These are phyloP conservation scores for Astrothelium subdiscretum DNA, from an alignment of 495 filamentous ascomycete genomes.

Conservation along the genomic window DNA sequence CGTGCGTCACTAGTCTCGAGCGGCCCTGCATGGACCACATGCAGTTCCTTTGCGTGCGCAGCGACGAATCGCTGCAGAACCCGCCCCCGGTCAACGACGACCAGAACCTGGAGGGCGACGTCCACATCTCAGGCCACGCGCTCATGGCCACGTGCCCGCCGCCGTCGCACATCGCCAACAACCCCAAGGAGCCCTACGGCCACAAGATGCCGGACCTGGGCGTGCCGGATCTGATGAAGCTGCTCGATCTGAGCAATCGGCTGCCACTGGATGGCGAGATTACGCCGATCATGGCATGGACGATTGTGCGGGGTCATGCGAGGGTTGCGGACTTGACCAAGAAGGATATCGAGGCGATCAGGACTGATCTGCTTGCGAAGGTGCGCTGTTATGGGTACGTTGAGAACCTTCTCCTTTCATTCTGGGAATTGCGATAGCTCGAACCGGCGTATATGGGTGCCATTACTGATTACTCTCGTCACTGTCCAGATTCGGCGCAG, in stretches of 20 bases:
- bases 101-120: slow-evolving; percentile 27
- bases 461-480: slow-evolving; percentile 2
- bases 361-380: slow-evolving; percentile 62
- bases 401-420: slow-evolving; percentile 7
- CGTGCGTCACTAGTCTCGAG: slow-evolving; percentile 56
- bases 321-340: slow-evolving; percentile 49
- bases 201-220: slow-evolving; percentile 58
- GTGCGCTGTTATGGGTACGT: slow-evolving; percentile 90
- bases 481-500: slow-evolving; percentile 57
- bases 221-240: slow-evolving; percentile 60
- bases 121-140: slow-evolving; percentile 59
- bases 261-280: slow-evolving; percentile 85
- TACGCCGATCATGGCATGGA: slow-evolving; percentile 94
- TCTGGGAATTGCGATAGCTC: background rate
- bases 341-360: slow-evolving; percentile 62
- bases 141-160: slow-evolving; percentile 85
- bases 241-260: slow-evolving; percentile 73
- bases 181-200: slow-evolving; percentile 30
- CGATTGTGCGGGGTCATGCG: slow-evolving; percentile 62
- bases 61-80: slow-evolving; percentile 39
- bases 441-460: background rate
- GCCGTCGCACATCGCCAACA: slow-evolving; percentile 31
- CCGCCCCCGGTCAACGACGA: slow-evolving; percentile 23
- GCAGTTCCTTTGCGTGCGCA: slow-evolving; percentile 56
- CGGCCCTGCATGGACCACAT: slow-evolving; percentile 91